Evolutionary conservation across 2,329 filamentous ascomycete genomes (phyloP).

Genomic region (Zarea fungicola): DNA sequence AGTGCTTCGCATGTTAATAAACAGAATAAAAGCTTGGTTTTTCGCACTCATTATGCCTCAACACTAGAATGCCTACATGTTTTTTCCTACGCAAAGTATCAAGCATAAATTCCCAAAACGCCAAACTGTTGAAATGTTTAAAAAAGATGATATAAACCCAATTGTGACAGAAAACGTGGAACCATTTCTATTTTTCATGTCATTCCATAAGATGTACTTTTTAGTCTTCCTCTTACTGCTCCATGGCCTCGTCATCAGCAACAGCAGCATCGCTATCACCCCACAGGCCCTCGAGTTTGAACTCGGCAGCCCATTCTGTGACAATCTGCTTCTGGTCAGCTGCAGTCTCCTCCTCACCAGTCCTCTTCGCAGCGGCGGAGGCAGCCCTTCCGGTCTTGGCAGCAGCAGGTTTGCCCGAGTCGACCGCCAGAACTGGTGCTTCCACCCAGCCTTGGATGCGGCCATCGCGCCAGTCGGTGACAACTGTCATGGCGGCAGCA

Average conservation of each 20-base stretch:
- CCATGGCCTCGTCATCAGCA: conserved; percentile 43
- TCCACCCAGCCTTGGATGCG: conserved; percentile 90
- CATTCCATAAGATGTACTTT: conserved; percentile 6
- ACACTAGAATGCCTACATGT: conserved; percentile 11
- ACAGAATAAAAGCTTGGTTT: background rate
- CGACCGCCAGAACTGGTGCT: conserved; percentile 61
- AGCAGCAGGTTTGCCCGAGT: conserved; percentile 27
- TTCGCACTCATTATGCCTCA: conserved; percentile 1
- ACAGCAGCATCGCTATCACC: conserved; percentile 50
- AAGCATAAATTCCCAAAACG: conserved; percentile 14
- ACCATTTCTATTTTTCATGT: background rate
- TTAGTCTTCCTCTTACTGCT: conserved; percentile 32
- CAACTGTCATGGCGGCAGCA: conserved; percentile 83
- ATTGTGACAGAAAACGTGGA: conserved; percentile 2
- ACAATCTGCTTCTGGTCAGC: conserved; percentile 82
- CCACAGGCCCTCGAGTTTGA: conserved; percentile 91
- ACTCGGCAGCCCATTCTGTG: conserved; percentile 88
- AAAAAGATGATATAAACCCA: conserved; percentile 15
- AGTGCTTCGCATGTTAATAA: conserved; percentile 1
- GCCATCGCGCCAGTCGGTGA: conserved; percentile 95
- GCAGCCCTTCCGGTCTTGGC: too few species aligned
- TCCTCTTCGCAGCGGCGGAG: conserved; percentile 32
- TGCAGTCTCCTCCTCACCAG: conserved; percentile 39
- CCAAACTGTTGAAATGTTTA: conserved; percentile 16
- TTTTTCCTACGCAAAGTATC: conserved; percentile 10